Conservation (phyloP, 345 rosid species). For the Salix suchowensis region DNA sequence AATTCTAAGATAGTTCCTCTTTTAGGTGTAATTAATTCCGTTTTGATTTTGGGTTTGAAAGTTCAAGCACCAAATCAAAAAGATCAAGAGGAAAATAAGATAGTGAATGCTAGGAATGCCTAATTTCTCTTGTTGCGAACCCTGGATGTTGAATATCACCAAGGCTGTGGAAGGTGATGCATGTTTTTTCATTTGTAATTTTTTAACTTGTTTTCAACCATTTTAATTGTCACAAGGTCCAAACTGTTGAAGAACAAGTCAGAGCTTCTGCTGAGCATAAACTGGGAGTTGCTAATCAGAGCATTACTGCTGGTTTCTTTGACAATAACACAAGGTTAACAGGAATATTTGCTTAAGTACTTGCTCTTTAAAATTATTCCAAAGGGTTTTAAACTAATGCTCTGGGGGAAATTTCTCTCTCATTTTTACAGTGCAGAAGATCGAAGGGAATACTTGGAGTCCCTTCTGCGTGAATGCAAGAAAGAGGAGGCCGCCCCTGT, state of each 20-base stretch:
- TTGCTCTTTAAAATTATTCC: not conserved
- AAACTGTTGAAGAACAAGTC: slow-evolving; percentile 95
- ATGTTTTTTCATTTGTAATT: not conserved
- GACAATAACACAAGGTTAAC: slow-evolving; percentile 86
- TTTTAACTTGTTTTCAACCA: not conserved
- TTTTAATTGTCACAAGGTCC: slow-evolving; percentile 43
- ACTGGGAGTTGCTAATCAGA: slow-evolving; percentile 96
- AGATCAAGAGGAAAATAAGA: not conserved
- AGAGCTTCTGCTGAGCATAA: slow-evolving; percentile 95
- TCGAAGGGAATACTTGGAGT: slow-evolving; percentile 85
- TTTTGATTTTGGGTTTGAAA: not conserved
- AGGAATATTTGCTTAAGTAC: not conserved
- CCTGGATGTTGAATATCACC: not conserved
- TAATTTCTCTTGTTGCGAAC: not conserved
- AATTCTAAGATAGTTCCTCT: not conserved
- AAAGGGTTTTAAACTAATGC: slow-evolving; percentile 2
- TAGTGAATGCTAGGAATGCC: not conserved
- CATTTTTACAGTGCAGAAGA: slow-evolving; percentile 73
- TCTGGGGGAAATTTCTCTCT: slow-evolving; percentile 7
- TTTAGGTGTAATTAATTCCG: not conserved
- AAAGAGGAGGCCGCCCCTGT: slow-evolving; percentile 93
- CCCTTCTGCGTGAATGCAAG: slow-evolving; percentile 79
- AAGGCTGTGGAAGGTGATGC: not conserved
- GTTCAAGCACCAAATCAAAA: not conserved
- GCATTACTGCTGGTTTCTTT: slow-evolving; percentile 94